Base-by-base conservation (phyloP, 441 rosid genomes). In the Euphorbia schlechtendalii region DNA sequence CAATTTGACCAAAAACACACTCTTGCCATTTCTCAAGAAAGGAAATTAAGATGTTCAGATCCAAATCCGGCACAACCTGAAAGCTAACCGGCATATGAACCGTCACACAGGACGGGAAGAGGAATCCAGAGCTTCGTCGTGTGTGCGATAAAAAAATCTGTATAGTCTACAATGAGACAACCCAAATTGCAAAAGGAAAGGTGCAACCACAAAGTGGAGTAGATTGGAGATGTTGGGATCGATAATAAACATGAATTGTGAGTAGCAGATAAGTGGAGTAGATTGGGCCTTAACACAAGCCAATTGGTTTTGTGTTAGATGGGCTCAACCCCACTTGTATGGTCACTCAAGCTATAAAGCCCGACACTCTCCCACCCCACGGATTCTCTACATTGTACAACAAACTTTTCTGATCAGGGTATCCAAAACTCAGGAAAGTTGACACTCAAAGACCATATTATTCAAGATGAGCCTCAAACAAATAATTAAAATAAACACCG, bases 61-160 rank as follows among this genome's bases (percentile, higher is more conserved):
- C 72, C 79, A 83, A 85, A 61, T 76, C 80, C 69, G 24, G 73
- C 51, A 67, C 74, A 79, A 84, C 89, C 98, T 80, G 86, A 82
- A 64, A 86, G 79, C 81, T 77, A 80, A 84, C 63, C 82, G 86
- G 98, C 91, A 82, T 76, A 83, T 78, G 77, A 73, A 86, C 90
- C 93, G 96, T 76, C 90, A 80, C 87, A 68, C 73, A 71, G 84
- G 85, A 84, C 87, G 96, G 87, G 69, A 76, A 69, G 64, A 68
- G 69, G 85, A 78, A 86, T 85, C 91, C 88, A 84, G 82, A 84
- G 81, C 85, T 77, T 68, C 81, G 69, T 66, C 74, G 76, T 56
- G 41, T 56, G 13, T 21, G n/a, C n/a, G n/a, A n/a, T n/a, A n/a
- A n/a, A n/a, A n/a, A n/a, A n/a, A n/a, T n/a, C n/a, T n/a, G n/a